phyloP scores from a whole-genome alignment of 495 filamentous ascomycete genomes.

The Xylaria nigripes region DNA sequence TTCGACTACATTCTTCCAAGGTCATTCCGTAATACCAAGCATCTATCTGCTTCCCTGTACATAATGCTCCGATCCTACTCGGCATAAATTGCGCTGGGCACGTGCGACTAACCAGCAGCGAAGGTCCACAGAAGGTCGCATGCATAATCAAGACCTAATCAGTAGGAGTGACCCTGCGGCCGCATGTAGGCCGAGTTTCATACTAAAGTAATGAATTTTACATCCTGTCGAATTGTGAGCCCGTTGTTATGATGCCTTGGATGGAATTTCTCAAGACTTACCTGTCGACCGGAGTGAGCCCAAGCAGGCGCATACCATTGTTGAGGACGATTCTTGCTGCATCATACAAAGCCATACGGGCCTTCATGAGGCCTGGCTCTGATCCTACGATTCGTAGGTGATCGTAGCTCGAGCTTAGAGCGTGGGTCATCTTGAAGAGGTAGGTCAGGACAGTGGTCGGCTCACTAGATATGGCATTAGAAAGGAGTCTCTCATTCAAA shows the following conservation, averaged over 20 bases:
- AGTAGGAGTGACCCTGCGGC: neutral
- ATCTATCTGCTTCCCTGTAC: neutral
- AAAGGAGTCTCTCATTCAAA: neutral
- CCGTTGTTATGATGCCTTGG: neutral
- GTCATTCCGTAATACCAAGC: neutral
- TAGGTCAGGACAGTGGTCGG: conserved; percentile 66
- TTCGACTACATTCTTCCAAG: neutral
- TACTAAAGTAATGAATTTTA: neutral
- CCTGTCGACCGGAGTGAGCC: conserved; percentile 69
- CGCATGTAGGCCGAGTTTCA: neutral
- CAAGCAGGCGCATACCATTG: conserved; percentile 79
- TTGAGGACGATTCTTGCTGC: conserved; percentile 66
- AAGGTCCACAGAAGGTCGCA: neutral
- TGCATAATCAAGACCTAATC: neutral
- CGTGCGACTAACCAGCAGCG: neutral
- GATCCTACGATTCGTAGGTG: conserved; percentile 71
- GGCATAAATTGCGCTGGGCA: no score
- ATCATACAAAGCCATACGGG: conserved; percentile 76
- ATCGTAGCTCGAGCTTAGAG: conserved; percentile 76
- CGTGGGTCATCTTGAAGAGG: conserved; percentile 83
- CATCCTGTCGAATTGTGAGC: conserved; percentile 6
- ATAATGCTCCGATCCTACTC: neutral
- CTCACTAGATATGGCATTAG: conserved; percentile 28
- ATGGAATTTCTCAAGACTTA: conserved; percentile 12
- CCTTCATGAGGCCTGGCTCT: conserved; percentile 60